Evolutionary conservation across 192 early-diverging fungal species (phyloP), one percentile per base, ranked within the genome.

Genomic region (Coemansia umbellata): DNA sequence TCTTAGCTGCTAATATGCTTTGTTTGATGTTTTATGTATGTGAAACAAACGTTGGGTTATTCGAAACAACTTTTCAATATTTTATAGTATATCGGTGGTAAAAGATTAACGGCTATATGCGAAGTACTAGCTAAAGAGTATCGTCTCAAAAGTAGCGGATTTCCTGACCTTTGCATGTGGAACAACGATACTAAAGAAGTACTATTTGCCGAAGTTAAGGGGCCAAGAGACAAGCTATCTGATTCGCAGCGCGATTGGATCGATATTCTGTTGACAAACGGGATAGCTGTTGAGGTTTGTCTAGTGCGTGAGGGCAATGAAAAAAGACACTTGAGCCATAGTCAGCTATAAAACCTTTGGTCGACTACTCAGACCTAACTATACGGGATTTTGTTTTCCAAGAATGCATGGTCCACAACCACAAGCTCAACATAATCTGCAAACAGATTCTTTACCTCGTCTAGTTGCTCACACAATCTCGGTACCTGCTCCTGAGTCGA

Each of bases 111-210:
- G 0, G 81, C 79, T 19, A 78, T 89, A 32, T 85, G 84, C 54
- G 62, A 66, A 23, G 56, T 81, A 5, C 44, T 89, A 28, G 81
- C 84, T 5, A 77, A 80, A 26, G 85, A 89, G 55, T 87, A 82
- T 55, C 69, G 74, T 8, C 74, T 80, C 23, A 81, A 84, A 11
- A 66, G 71, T 14, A 82, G 81, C 32, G 87, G 87, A 4, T 83
- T 86, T 53, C 87, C 87, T 1, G 87, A 89, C 45, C 45, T 89
- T 44, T 86, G 84, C 31, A 71, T 85, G 39, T 89, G 87, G 87
- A 76, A 85, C 39, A 71, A 79, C 13, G 53, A 60, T 6, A 78
- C 76, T 28, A 75, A 73, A 15, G 31, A 80, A 28, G 76, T 81
- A 28, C 27, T 60, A 69, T 84, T 87, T 77, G 81, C 75, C 3